Evolutionary conservation across 495 filamentous ascomycete species (phyloP).

Genomic region (Aspergillus bridgeri): DNA sequence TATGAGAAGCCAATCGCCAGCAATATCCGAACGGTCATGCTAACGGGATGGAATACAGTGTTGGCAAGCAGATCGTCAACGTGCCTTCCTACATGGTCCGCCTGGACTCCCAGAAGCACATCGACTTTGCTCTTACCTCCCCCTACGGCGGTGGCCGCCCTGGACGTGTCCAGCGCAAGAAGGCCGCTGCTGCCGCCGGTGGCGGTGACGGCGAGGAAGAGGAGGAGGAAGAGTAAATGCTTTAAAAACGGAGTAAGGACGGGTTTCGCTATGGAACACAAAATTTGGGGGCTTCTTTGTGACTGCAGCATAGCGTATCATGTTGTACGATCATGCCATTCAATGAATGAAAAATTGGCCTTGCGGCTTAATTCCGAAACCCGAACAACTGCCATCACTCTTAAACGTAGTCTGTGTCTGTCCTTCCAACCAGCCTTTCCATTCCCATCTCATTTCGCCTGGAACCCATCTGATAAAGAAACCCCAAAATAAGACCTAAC

Average conservation of each 20-base stretch:
- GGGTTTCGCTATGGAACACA: constrained; percentile 43
- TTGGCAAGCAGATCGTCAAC: constrained; percentile 99
- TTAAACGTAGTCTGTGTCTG: neutral
- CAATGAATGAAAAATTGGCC: constrained; percentile 42
- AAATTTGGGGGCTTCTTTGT: constrained; percentile 39
- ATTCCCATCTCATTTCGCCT: neutral
- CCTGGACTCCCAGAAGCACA: constrained; percentile 99
- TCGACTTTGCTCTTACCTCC: constrained; percentile 96
- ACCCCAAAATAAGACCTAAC: constrained; percentile 9
- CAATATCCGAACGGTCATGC: neutral
- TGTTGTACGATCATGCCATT: constrained; percentile 47
- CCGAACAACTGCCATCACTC: constrained; percentile 17
- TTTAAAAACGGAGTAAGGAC: constrained; percentile 34
- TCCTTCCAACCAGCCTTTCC: neutral
- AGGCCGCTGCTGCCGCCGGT: constrained; percentile 91
- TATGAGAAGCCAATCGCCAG: constrained; percentile 23
- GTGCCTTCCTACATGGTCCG: constrained; percentile 98
- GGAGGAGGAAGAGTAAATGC: constrained; percentile 78
- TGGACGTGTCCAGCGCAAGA: constrained; percentile 97
- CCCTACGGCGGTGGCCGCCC: constrained; percentile 96
- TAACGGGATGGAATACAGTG: constrained; percentile 40
- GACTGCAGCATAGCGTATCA: constrained; percentile 44
- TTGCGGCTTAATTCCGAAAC: constrained; percentile 35
- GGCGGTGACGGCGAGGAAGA: constrained; percentile 83
- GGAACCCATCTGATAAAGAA: neutral